Conservation (phyloP, 257 asterid genomes). For the Rhazya stricta region DNA sequence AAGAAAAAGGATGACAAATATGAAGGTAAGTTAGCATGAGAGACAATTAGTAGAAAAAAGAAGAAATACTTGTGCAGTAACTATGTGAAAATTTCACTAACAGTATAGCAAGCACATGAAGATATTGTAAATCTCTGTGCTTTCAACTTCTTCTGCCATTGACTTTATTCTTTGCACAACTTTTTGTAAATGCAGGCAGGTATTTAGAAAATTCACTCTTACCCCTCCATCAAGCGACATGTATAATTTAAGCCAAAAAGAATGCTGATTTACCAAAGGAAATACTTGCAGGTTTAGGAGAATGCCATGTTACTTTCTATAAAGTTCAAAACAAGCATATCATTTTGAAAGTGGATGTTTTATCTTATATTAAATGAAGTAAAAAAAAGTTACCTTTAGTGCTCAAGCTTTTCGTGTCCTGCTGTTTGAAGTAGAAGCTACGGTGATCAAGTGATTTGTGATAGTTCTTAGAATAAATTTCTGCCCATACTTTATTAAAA, state of each 20-base stretch:
- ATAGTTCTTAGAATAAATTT: conserved; percentile 78
- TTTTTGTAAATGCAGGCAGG: not conserved
- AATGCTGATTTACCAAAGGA: not conserved
- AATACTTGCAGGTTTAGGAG: not conserved
- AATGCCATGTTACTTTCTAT: not conserved
- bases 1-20: not conserved
- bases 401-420: conserved; percentile 88
- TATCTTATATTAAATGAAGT: conserved; percentile 23
- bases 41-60: not conserved
- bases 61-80: no score
- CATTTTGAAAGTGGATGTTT: conserved; percentile 9
- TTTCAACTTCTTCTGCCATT: not conserved
- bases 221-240: not conserved
- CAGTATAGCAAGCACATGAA: not conserved
- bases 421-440: conserved; percentile 96
- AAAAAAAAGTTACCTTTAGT: conserved; percentile 62
- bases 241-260: not conserved
- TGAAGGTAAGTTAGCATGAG: not conserved
- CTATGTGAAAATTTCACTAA: not conserved
- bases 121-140: not conserved
- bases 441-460: conserved; percentile 96
- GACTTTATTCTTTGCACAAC: not conserved
- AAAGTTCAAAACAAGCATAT: conserved; percentile 5
- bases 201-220: not conserved
- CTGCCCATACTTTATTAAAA: conserved; percentile 97